These are phyloP conservation scores for Beauveria rudraprayagi DNA, from an alignment of 2,329 filamentous ascomycete genomes.

Conservation along the genomic window DNA sequence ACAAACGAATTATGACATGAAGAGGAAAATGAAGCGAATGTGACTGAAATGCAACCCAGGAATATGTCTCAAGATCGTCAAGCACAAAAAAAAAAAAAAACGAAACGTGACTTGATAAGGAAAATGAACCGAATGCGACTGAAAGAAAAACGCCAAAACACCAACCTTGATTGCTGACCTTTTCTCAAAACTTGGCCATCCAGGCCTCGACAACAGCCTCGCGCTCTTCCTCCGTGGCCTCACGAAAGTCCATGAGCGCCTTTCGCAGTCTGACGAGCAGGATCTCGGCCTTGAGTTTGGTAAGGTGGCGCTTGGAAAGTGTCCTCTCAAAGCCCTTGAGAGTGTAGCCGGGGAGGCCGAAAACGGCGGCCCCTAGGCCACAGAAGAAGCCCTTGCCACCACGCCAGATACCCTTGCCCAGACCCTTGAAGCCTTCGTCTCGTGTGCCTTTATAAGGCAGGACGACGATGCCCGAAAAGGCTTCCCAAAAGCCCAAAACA, in stretches of 20 bases:
- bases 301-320: conserved; percentile 26
- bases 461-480: conserved; percentile 56
- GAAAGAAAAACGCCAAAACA: background rate
- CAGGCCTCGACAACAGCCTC: conserved; percentile 21
- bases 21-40: background rate
- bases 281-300: conserved; percentile 25
- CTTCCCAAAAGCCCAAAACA: conserved; percentile 58
- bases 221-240: conserved; percentile 16
- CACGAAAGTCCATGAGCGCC: conserved; percentile 22
- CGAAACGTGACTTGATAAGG: background rate
- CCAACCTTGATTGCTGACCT: too few relatives aligned
- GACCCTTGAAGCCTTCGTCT: conserved; percentile 52
- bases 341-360: conserved; percentile 30
- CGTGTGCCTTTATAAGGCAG: conserved; percentile 57
- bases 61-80: background rate
- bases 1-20: background rate
- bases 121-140: background rate
- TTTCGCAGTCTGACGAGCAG: conserved; percentile 24
- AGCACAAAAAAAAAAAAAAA: background rate
- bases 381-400: conserved; percentile 35
- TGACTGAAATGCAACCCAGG: background rate
- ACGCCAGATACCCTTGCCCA: conserved; percentile 49
- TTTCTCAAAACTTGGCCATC: conserved; percentile 12
- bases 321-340: conserved; percentile 48
- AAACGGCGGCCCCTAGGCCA: conserved; percentile 31